Percentiles rank a stretch among this genome's conserved stretches.
These are phyloP conservation scores for Phtheirospermum japonicum DNA, from an alignment of 257 asterid species.

Conservation along the genomic window DNA sequence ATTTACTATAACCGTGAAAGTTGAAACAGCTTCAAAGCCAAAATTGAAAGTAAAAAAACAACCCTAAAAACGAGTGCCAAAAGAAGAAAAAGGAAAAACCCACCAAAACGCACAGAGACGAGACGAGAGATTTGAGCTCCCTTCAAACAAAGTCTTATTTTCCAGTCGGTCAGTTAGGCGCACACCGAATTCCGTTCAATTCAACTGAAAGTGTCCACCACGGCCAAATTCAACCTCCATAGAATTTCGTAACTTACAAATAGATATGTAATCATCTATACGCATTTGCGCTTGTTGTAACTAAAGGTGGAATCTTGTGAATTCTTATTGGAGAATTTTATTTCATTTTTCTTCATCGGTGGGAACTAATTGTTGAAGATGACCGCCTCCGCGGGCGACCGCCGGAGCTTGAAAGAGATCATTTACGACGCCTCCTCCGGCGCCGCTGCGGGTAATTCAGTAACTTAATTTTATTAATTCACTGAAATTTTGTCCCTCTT, in stretches of 20 bases:
- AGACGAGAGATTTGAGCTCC: background rate
- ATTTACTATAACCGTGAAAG: too few species aligned
- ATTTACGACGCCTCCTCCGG: slow-evolving; percentile 83
- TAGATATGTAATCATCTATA: too few species aligned
- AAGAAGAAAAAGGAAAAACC: too few species aligned
- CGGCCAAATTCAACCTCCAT: slow-evolving; percentile 25
- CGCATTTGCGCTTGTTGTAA: background rate
- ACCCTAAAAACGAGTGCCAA: too few species aligned
- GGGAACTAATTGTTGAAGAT: slow-evolving; percentile 22
- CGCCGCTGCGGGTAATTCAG: slow-evolving; percentile 85
- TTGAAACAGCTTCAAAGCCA: too few species aligned
- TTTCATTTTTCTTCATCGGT: too few species aligned
- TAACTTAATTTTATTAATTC: slow-evolving; percentile 12
- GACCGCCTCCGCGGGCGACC: slow-evolving; percentile 43
- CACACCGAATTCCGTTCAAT: slow-evolving; percentile 18
- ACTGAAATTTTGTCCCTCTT: background rate
- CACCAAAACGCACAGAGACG: background rate
- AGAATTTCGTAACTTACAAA: background rate
- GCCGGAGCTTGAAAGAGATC: slow-evolving; percentile 49
- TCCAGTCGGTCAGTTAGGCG: slow-evolving; percentile 11
- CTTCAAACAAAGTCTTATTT: slow-evolving; percentile 26
- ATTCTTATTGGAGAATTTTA: too few species aligned
- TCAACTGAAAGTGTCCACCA: slow-evolving; percentile 30
- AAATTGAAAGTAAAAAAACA: background rate
- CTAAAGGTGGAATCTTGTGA: slow-evolving; percentile 24